A percentile compares a stretch with the other conserved stretches of the same genome.
phyloP scores from a whole-genome alignment of 306 rosid species.

The Corylus heterophylla region DNA sequence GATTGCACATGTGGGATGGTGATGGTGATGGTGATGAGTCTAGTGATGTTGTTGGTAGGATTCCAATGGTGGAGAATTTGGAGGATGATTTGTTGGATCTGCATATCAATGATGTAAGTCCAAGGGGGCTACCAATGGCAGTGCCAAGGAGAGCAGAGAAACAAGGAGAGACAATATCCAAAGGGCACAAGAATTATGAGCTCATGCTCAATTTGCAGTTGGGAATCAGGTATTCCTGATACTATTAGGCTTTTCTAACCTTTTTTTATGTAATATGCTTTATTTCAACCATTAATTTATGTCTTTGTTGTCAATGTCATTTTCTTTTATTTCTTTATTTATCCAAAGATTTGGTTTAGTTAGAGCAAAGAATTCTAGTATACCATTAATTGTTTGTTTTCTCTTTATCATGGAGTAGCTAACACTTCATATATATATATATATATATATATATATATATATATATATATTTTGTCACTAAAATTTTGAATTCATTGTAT shows the following conservation, averaged over 20 bases:
- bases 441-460: too few species aligned
- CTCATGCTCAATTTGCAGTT: slow-evolving; percentile 91
- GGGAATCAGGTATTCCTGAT: slow-evolving; percentile 63
- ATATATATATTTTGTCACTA: too few species aligned
- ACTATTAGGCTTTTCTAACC: neutral
- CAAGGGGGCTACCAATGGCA: slow-evolving; percentile 35
- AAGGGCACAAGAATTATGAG: slow-evolving; percentile 85
- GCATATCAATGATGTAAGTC: slow-evolving; percentile 30
- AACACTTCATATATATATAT: too few species aligned
- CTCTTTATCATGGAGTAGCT: neutral
- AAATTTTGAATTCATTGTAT: too few species aligned
- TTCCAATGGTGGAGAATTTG: slow-evolving; percentile 33
- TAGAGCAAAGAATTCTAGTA: neutral
- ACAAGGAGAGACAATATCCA: slow-evolving; percentile 79
- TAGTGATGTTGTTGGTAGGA: slow-evolving; percentile 21
- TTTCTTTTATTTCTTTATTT: neutral
- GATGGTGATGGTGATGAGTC: slow-evolving; percentile 20
- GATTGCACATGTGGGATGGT: slow-evolving; percentile 63
- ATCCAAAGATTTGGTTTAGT: neutral
- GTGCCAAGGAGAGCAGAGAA: slow-evolving; percentile 56
- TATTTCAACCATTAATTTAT: slow-evolving; percentile 1
- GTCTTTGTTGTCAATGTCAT: neutral
- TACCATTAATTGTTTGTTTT: neutral
- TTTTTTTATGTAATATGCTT: neutral
- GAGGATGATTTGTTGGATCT: slow-evolving; percentile 41